phyloP scores from a whole-genome alignment of 2,329 filamentous ascomycete species.

The Chaetomiaceae sp. region DNA sequence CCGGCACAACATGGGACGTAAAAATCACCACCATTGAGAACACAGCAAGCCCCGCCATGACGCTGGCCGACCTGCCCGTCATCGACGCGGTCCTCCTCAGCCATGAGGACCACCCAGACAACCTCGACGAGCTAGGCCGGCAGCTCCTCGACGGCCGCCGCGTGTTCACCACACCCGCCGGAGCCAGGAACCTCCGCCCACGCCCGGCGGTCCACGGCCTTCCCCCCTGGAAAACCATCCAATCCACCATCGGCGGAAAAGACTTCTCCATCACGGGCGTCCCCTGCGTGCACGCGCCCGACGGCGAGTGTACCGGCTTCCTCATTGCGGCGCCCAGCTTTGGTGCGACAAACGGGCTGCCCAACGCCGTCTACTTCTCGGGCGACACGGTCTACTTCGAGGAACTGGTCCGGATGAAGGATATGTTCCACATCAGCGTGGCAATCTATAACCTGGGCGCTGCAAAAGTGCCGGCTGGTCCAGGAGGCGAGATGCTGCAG shows the following conservation, averaged over 20 bases:
- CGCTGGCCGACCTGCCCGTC: slow-evolving; percentile 36
- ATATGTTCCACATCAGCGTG: slow-evolving; percentile 35
- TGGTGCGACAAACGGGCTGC: slow-evolving; percentile 32
- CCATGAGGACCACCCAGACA: slow-evolving; percentile 49
- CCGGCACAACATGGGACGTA: no score
- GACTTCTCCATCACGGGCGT: slow-evolving; percentile 40
- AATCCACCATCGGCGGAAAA: no score
- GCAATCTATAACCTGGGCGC: slow-evolving; percentile 42
- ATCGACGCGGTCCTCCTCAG: slow-evolving; percentile 47
- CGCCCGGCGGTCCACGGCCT: slow-evolving; percentile 35
- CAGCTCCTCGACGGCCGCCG: slow-evolving; percentile 41
- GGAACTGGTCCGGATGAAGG: slow-evolving; percentile 34
- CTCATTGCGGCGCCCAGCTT: slow-evolving; percentile 36
- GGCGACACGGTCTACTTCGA: slow-evolving; percentile 46
- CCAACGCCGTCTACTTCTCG: slow-evolving; percentile 46
- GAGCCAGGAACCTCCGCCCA: slow-evolving; percentile 39
- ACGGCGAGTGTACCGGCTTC: slow-evolving; percentile 43
- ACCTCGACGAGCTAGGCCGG: slow-evolving; percentile 44
- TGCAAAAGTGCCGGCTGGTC: no score
- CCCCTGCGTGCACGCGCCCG: slow-evolving; percentile 40
- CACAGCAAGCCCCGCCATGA: slow-evolving; percentile 33
- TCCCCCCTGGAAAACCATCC: slow-evolving; percentile 31
- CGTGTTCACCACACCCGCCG: slow-evolving; percentile 44
- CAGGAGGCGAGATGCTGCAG: slow-evolving; percentile 25
- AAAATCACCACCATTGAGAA: no score